Base-by-base conservation (phyloP, 2,329 filamentous ascomycete species). In the Aspergillus neotritici region DNA sequence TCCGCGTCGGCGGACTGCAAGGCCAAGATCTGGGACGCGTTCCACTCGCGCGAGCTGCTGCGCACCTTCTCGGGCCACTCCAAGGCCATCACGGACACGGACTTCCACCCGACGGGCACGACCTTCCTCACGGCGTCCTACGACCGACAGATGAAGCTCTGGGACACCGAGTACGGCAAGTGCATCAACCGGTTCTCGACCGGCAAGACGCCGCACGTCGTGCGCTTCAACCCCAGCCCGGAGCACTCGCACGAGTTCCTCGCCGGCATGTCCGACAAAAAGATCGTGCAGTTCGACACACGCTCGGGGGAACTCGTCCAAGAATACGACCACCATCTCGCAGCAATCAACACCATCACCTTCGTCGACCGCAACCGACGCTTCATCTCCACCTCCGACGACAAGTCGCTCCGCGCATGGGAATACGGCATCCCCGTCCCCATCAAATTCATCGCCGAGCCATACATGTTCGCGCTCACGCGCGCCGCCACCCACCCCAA, bases 341-440 rank as follows among this genome's bases (percentile, higher is more conserved):
- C 89, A n/a, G 88, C 93, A 16, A 84, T 98, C 73, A 98, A 98
- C 71, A 97, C 93, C 8, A 87, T 98, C 54, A 93, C 87, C 4
- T 98, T 97, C 67, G 88, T 94, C 53, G 93, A 98, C 64, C 83
- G 94, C 46, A 88, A 90, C 66, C 83, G 91, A 30, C 86, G 94
- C 32, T 98, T 98, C 76, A 93, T 98, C 74, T 94, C 91, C 17
- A 98, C 94, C 1, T 94, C 88, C 0, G 93, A 98, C 72, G 93
- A 98, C 73, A 95, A 96, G 67, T 91, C 86, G 6, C 78, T 98
- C 16, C 84, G 93, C 48, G 91, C 91, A 1, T 98, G 94, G 94
- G 94, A 98, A 69, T 97, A 94, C 72, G 88, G 90, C 56, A 97
- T 98, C 55, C 93, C 93, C 1, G 93, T 98, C 0, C 93, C 93